Evolutionary conservation across 1,284 basidiomycete genomes (phyloP).

Genomic region (Ustilago hordei): DNA sequence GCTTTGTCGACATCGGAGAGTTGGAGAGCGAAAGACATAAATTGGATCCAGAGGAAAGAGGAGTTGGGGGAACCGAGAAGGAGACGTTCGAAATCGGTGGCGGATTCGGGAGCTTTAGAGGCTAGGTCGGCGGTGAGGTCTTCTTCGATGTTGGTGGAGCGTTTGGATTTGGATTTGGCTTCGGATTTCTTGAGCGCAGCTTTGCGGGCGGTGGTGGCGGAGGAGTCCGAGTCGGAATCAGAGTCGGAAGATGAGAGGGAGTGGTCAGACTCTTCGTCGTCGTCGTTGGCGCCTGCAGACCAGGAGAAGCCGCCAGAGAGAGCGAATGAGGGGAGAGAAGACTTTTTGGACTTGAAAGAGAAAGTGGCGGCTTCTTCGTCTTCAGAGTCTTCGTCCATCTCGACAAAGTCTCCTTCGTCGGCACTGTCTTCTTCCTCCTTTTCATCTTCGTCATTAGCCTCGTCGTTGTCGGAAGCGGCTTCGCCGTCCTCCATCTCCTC

Average conservation of each 20-base stretch:
- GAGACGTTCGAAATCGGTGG: constrained; percentile 91
- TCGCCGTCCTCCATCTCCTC: constrained; percentile 49
- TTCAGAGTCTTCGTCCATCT: constrained; percentile 62
- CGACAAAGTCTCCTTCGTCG: constrained; percentile 41
- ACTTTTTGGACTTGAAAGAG: constrained; percentile 24
- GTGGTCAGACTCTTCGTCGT: constrained; percentile 16
- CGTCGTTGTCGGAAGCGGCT: constrained; percentile 54
- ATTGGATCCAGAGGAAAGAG: constrained; percentile 98
- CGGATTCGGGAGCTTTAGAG: constrained; percentile 79
- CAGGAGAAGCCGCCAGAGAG: constrained; percentile 73
- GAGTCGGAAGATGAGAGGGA: constrained; percentile 32
- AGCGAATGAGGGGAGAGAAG: constrained; percentile 67
- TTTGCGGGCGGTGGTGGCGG: constrained; percentile 66
- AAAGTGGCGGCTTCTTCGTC: constrained; percentile 39
- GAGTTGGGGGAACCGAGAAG: constrained; percentile 96
- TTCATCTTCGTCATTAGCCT: constrained; percentile 50
- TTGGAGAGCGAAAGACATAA: constrained; percentile 98
- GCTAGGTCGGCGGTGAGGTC: constrained; percentile 65
- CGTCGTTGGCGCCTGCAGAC: constrained; percentile 70
- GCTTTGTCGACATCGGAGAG: constrained; percentile 96
- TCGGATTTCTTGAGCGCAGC: constrained; percentile 24
- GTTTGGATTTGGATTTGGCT: constrained; percentile 33
- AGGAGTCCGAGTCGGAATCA: constrained; percentile 73
- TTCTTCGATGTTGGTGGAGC: constrained; percentile 45
- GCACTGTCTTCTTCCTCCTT: constrained; percentile 48